These are phyloP conservation scores for Sphaerulina vaccinii DNA, from an alignment of 2,329 filamentous ascomycete genomes.

Conservation along the genomic window DNA sequence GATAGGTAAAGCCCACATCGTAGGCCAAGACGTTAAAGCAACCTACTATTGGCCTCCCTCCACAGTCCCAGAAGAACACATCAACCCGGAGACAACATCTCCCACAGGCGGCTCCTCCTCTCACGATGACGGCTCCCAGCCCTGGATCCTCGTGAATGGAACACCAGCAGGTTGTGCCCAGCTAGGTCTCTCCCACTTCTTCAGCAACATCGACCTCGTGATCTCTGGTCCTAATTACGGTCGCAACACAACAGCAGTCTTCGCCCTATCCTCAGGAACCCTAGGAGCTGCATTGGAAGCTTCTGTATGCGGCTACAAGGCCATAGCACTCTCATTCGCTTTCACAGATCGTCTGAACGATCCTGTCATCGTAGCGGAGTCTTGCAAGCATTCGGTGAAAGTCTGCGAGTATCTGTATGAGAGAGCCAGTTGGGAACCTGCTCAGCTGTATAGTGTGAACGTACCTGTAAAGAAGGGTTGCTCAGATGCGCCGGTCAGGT, in stretches of 20 bases:
- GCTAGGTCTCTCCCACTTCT: constrained; percentile 51
- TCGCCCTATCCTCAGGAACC: constrained; percentile 50
- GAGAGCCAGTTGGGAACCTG: constrained; percentile 66
- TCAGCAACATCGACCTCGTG: constrained; percentile 46
- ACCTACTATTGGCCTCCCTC: constrained; percentile 58
- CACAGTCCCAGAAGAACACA: constrained; percentile 29
- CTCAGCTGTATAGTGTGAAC: constrained; percentile 79
- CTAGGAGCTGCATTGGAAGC: constrained; percentile 53
- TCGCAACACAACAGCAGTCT: constrained; percentile 52
- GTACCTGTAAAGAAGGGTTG: constrained; percentile 80
- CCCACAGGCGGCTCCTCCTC: constrained; percentile 2
- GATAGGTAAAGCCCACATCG: constrained; percentile 98
- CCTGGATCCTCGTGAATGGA: constrained; percentile 52
- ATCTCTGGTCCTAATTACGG: constrained; percentile 53
- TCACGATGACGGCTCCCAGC: constrained; percentile 37
- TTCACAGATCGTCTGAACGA: constrained; percentile 87
- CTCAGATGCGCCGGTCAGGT: constrained; percentile 68
- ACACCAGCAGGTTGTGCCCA: constrained; percentile 53
- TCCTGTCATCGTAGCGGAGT: constrained; percentile 73
- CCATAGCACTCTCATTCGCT: constrained; percentile 85
- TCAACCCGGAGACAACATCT: constrained; percentile 27
- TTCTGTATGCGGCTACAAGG: constrained; percentile 48
- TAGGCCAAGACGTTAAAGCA: constrained; percentile 71
- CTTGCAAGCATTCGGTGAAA: constrained; percentile 69
- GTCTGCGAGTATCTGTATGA: constrained; percentile 75